Base-by-base conservation (phyloP, 257 asterid species). In the Hygrophila difformis region DNA sequence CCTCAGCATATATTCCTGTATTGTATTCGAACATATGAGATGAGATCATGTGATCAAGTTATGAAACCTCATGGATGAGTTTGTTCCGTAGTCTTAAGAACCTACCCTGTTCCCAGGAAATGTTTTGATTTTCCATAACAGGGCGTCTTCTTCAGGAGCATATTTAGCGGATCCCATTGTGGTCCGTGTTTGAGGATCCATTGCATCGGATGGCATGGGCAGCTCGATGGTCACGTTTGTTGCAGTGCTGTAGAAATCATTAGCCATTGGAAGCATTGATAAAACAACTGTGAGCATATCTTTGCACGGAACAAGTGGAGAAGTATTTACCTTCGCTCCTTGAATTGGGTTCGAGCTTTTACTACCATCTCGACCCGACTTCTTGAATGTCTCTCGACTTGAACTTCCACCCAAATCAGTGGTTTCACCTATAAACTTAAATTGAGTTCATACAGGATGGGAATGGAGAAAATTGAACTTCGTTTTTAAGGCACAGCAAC, bases 371-470 rank as follows among this genome's bases (percentile, higher is more conserved):
- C 78, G 9, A 70, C 49, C 31, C 82, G 62, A 49, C 82, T 74
- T 51, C 68, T 66, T 18, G 78, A 70, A 55, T 74, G 78, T 55
- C 60, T 70, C 56, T 74, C 82, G 34, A 70, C 68, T 49, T 60
- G 82, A 67, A 76, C 78, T 67, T 74, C 82, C 18, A 70, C 82
- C 78, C 82, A 74, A 22, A 74, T 55, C 37, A 74, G 60, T 51
- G 82, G 82, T 60, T 71, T 75, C 28, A 75, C 79, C 79, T 71
- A 63, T 55, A 46, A 26, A 5, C 4, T 5, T 26, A 26, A n/a
- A n/a, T n/a, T n/a, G n/a, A n/a, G n/a, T n/a, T n/a, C n/a, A n/a
- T n/a, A n/a, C n/a, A n/a, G n/a, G n/a, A n/a, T n/a, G n/a, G n/a
- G n/a, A n/a, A n/a, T n/a, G n/a, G n/a, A n/a, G n/a, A n/a, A n/a